Evolutionary conservation across 805 yeast genomes (phyloP).

Genomic region (Schwanniomyces yamadae): DNA sequence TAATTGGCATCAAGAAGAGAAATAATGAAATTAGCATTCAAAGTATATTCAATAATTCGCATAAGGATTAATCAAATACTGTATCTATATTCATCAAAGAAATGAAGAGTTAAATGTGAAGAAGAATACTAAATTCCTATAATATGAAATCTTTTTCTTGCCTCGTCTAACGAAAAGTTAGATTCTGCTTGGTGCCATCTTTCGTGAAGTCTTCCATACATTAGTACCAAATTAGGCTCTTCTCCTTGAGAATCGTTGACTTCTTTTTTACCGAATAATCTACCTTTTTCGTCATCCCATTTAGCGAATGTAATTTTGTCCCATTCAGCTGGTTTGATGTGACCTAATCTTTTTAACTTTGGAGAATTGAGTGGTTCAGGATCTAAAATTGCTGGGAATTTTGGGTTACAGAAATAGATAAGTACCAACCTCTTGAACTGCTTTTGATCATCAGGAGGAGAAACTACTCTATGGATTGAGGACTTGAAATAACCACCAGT

Average conservation of each 20-base stretch:
- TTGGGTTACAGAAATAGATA: constrained; percentile 26
- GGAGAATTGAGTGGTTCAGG: constrained; percentile 27
- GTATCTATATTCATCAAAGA: no score
- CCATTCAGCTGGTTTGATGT: constrained; percentile 25
- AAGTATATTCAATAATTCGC: constrained; percentile 1
- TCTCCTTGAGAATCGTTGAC: constrained; percentile 34
- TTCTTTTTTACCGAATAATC: constrained; percentile 41
- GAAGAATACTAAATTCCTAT: constrained; percentile 12
- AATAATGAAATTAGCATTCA: constrained; percentile 11
- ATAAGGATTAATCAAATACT: no score
- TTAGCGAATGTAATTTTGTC: constrained; percentile 23
- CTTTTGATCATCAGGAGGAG: constrained; percentile 27
- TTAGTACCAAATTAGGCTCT: constrained; percentile 35
- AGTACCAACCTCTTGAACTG: constrained; percentile 22
- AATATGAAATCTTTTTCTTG: constrained; percentile 22
- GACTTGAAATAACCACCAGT: constrained; percentile 30
- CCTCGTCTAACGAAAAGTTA: constrained; percentile 25
- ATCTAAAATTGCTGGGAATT: constrained; percentile 17
- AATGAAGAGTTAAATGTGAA: neutral
- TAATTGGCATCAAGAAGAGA: constrained; percentile 61
- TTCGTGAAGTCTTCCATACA: constrained; percentile 43
- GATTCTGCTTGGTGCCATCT: constrained; percentile 41
- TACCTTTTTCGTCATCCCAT: constrained; percentile 44
- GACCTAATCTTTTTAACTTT: constrained; percentile 21
- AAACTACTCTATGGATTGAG: constrained; percentile 25